Conservation (phyloP, 2,329 filamentous ascomycete genomes). For the Ceratocystis huliohia region DNA sequence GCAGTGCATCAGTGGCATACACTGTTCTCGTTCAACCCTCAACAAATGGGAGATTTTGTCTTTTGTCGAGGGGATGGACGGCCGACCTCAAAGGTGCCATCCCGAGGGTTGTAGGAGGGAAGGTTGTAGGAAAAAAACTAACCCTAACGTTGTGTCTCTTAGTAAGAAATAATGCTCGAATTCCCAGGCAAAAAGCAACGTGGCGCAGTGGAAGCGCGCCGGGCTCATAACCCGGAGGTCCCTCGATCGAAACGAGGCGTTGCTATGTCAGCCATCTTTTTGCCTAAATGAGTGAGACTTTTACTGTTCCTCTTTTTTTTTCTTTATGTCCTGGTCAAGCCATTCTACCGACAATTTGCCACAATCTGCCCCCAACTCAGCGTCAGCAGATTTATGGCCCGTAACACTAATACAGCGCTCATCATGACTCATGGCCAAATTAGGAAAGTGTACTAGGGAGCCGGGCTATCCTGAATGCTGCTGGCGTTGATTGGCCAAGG, state of each 20-base stretch:
- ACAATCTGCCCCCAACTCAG: too few species aligned
- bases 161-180: too few species aligned
- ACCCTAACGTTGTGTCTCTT: too few species aligned
- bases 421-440: constrained; percentile 13
- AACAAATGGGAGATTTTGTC: too few species aligned
- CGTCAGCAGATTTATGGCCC: background rate
- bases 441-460: background rate
- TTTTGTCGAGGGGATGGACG: too few species aligned
- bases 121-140: too few species aligned
- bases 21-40: too few species aligned
- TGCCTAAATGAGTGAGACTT: background rate
- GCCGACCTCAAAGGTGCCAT: too few species aligned
- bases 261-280: background rate
- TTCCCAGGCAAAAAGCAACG: background rate
- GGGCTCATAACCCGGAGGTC: constrained; percentile 21
- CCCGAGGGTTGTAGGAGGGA: too few species aligned
- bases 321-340: background rate
- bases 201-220: constrained; percentile 20
- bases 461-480: background rate
- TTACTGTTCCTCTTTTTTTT: background rate
- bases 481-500: background rate
- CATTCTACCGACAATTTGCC: background rate
- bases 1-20: too few species aligned
- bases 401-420: background rate
- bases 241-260: constrained; percentile 21